phyloP scores from a whole-genome alignment of 768 basidiomycete species.

The Rhizopogon vulgaris region DNA sequence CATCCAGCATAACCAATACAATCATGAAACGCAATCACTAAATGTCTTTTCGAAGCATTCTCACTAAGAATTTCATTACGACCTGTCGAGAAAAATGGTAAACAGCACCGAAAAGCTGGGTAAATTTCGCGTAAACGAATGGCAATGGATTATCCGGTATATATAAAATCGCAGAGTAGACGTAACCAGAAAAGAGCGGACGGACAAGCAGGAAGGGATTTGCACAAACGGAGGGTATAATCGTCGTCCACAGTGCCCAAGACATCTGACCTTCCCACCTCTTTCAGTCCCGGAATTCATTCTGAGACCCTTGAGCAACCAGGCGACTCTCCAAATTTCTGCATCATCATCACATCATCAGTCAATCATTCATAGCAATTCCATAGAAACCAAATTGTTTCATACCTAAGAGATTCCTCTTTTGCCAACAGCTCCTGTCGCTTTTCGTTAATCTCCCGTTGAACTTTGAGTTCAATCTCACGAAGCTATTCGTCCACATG shows the following conservation, averaged over 20 bases:
- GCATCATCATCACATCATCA: slow-evolving; percentile 1
- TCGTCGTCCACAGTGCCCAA: slow-evolving; percentile 22
- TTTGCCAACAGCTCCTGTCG: slow-evolving; percentile 94
- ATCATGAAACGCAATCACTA: too few species aligned
- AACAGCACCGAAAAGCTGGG: slow-evolving; percentile 21
- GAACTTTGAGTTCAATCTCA: slow-evolving; percentile 96
- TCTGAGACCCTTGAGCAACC: slow-evolving; percentile 81
- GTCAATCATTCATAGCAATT: slow-evolving; percentile 2
- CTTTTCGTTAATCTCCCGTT: slow-evolving; percentile 97
- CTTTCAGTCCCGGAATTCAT: slow-evolving; percentile 67
- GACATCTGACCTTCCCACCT: slow-evolving; percentile 14
- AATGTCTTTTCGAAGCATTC: slow-evolving; percentile 1
- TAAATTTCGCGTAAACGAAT: slow-evolving; percentile 25
- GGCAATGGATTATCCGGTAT: slow-evolving; percentile 32
- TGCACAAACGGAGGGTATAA: slow-evolving; percentile 29
- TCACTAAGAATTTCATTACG: slow-evolving; percentile 14
- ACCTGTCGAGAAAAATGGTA: slow-evolving; percentile 8
- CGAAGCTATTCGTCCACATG: slow-evolving; percentile 53
- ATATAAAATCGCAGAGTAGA: slow-evolving; percentile 28
- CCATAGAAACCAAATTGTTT: background rate
- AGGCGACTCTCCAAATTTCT: slow-evolving; percentile 89
- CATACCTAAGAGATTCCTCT: slow-evolving; percentile 86
- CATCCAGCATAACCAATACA: too few species aligned
- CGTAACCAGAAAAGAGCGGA: slow-evolving; percentile 26
- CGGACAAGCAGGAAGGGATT: slow-evolving; percentile 31